A percentile compares a stretch with the other conserved stretches of the same genome.
phyloP scores from a whole-genome alignment of 2,329 filamentous ascomycete species.

The Penicillium concentricum region DNA sequence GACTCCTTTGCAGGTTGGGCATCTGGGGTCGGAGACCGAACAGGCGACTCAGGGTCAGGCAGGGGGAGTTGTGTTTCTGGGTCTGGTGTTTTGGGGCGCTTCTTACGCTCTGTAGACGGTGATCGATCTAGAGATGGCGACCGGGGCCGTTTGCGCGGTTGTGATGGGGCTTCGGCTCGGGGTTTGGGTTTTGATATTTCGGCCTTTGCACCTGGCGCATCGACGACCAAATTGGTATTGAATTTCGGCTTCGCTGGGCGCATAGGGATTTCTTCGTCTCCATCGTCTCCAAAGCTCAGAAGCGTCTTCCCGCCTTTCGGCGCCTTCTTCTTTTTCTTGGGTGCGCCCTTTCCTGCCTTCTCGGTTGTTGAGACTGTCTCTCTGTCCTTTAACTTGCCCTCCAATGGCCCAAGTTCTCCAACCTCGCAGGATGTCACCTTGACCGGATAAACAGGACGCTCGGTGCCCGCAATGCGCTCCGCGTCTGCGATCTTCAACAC shows the following conservation, averaged over 20 bases:
- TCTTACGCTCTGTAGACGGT: slow-evolving; percentile 30
- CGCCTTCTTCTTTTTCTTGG: slow-evolving; percentile 45
- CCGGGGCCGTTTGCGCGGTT: slow-evolving; percentile 31
- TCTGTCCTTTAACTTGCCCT: slow-evolving; percentile 46
- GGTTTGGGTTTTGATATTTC: slow-evolving; percentile 14
- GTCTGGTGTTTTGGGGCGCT: slow-evolving; percentile 40
- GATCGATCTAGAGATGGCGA: slow-evolving; percentile 33
- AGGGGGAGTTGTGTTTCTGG: slow-evolving; percentile 46
- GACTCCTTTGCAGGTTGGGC: slow-evolving; percentile 35
- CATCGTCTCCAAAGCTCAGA: slow-evolving; percentile 49
- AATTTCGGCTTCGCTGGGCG: slow-evolving; percentile 49
- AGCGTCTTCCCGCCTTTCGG: slow-evolving; percentile 45
- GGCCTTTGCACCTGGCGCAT: slow-evolving; percentile 23
- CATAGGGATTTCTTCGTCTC: slow-evolving; percentile 36
- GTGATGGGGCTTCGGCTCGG: slow-evolving; percentile 11
- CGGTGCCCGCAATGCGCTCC: slow-evolving; percentile 74
- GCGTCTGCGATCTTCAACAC: slow-evolving; percentile 88
- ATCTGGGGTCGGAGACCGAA: slow-evolving; percentile 32
- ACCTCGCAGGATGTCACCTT: slow-evolving; percentile 60
- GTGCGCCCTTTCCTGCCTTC: slow-evolving; percentile 28
- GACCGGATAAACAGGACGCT: slow-evolving; percentile 81
- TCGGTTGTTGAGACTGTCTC: slow-evolving; percentile 33
- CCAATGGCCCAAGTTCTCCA: slow-evolving; percentile 46
- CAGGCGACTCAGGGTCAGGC: slow-evolving; percentile 44
- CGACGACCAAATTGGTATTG: slow-evolving; percentile 46